A percentile compares a stretch with the other conserved stretches of the same genome.
These are phyloP conservation scores for Serendipita sp. DNA, from an alignment of 768 basidiomycete genomes.

Conservation along the genomic window DNA sequence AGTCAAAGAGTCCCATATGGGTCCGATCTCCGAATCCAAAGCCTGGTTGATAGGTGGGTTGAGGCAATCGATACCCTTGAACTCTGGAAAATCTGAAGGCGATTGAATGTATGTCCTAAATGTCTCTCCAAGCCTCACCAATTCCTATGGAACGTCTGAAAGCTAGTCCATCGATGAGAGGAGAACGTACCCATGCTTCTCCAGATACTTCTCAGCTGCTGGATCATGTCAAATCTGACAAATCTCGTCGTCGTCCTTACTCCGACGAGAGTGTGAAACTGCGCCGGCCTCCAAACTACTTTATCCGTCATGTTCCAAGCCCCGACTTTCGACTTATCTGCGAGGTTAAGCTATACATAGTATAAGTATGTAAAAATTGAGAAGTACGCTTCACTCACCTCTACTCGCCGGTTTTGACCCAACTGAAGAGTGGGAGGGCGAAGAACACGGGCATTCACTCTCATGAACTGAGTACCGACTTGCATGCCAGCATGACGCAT, in stretches of 20 bases:
- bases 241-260: not conserved
- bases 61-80: no score
- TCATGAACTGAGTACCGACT: not conserved
- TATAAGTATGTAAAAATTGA: not conserved
- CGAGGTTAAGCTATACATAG: no score
- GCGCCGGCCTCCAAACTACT: not conserved
- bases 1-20: no score
- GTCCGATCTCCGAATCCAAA: no score
- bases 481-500: not conserved
- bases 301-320: constrained; percentile 4
- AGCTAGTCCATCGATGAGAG: not conserved
- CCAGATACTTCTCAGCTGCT: not conserved
- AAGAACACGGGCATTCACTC: not conserved
- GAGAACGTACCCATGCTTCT: not conserved
- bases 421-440: not conserved
- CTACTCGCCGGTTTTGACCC: not conserved
- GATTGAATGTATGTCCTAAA: no score
- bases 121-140: not conserved
- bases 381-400: not conserved
- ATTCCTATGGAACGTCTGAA: not conserved
- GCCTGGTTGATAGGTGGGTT: no score
- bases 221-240: no score
- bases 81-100: no score
- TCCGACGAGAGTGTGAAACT: not conserved
- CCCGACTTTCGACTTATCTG: not conserved